A percentile compares a stretch with the other conserved stretches of the same genome.
Conservation (phyloP, 306 rosid genomes). For the Medicago arabica region DNA sequence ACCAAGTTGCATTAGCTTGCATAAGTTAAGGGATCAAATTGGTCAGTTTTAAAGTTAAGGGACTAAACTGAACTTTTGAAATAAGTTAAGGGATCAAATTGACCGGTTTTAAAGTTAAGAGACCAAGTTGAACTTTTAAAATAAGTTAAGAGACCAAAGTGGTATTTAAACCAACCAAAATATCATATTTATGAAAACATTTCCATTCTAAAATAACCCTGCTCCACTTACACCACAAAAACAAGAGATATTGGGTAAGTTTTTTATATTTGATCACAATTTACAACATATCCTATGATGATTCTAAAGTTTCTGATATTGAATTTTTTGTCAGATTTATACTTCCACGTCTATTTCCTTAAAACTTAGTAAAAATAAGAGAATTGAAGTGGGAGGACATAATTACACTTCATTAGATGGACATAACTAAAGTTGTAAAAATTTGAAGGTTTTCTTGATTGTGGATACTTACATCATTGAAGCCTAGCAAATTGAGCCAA, state of each 20-base stretch:
- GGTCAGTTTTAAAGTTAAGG: no score
- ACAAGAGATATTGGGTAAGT: constrained; percentile 8
- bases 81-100: no score
- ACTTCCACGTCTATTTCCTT: constrained; percentile 5
- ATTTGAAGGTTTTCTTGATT: constrained; percentile 25
- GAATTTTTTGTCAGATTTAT: constrained; percentile 12
- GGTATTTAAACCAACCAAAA: not conserved
- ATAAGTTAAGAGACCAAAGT: no score
- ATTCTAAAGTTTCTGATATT: no score
- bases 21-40: no score
- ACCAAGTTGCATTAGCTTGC: no score
- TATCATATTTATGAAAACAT: constrained; percentile 1
- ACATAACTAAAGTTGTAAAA: not conserved
- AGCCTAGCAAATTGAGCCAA: constrained; percentile 95
- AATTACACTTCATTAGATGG: constrained; percentile 6
- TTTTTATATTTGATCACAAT: constrained; percentile 4
- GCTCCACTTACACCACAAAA: not conserved
- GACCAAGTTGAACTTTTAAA: no score
- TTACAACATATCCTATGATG: constrained; percentile 25
- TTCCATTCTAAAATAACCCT: not conserved
- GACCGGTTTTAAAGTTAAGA: no score
- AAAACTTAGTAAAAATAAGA: not conserved
- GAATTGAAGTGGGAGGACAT: not conserved
- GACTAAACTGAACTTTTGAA: no score
- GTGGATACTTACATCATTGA: constrained; percentile 75